phyloP scores from a whole-genome alignment of 768 basidiomycete species.

The Rubroboletus satanas region DNA sequence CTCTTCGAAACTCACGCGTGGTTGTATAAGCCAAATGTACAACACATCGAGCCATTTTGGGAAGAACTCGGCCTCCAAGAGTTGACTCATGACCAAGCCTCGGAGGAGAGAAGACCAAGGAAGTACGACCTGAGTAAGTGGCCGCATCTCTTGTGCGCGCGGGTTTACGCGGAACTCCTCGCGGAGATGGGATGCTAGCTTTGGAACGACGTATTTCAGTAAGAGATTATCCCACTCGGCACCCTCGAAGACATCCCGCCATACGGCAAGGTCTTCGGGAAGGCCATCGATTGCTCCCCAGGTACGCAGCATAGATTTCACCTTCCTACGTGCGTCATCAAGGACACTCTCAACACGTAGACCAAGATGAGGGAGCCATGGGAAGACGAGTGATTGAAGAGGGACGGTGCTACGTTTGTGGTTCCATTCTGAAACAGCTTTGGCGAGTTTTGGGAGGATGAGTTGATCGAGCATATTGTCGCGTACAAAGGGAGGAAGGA shows the following conservation, averaged over 20 bases:
- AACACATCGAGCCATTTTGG: slow-evolving; percentile 94
- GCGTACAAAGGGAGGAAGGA: slow-evolving; percentile 85
- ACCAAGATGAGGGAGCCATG: slow-evolving; percentile 91
- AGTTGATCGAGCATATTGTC: slow-evolving; percentile 97
- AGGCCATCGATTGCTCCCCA: slow-evolving; percentile 74
- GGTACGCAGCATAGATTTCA: slow-evolving; percentile 70
- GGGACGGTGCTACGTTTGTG: slow-evolving; percentile 53
- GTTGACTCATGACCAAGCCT: slow-evolving; percentile 70
- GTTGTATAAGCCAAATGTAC: slow-evolving; percentile 90
- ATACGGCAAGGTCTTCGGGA: slow-evolving; percentile 70
- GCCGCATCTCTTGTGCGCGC: slow-evolving; percentile 81
- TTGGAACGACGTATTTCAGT: slow-evolving; percentile 89
- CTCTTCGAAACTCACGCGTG: slow-evolving; percentile 83
- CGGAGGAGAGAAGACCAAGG: slow-evolving; percentile 75
- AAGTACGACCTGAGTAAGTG: slow-evolving; percentile 65
- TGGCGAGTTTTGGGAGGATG: slow-evolving; percentile 86
- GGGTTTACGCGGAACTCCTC: slow-evolving; percentile 90
- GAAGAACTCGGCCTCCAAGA: slow-evolving; percentile 92
- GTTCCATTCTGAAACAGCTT: slow-evolving; percentile 82
- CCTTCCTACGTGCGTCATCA: slow-evolving; percentile 80
- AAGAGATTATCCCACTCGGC: slow-evolving; percentile 89
- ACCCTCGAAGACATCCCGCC: slow-evolving; percentile 81
- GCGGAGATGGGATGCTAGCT: slow-evolving; percentile 77
- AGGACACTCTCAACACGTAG: slow-evolving; percentile 79
- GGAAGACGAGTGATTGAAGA: slow-evolving; percentile 82